Evolutionary conservation across 768 basidiomycete genomes (phyloP), one percentile per base, ranked within the genome.

Genomic region (Suillus lakei): DNA sequence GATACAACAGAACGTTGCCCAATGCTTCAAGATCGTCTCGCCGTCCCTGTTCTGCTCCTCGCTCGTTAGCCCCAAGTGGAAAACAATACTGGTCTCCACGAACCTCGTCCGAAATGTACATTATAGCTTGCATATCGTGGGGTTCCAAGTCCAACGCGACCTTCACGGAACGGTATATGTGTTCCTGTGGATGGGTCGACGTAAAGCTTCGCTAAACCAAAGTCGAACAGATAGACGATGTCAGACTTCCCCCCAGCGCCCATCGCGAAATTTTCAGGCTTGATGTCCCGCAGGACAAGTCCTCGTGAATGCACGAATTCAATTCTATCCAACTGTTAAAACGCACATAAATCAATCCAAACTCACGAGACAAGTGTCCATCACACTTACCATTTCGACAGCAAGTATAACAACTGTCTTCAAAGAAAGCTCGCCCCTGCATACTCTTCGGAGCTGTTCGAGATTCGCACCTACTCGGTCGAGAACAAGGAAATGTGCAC

Each of bases 11-110:
- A 36, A 70, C 56, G 30, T 65, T 63, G 6, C 69, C 69, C 13
- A 73, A 48, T 15, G 71, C 58, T 61, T 74, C 72, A 18, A 75
- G 13, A 48, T 74, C 74, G 18, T 75, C 74, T 9, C 69, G 53
- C 13, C 74, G 69, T 21, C 68, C 64, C 4, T 62, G 66, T 41
- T 73, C 71, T 70, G 41, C n/a, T 28, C 8, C 26, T 38, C 2
- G n/a, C 9, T 13, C 16, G 41, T 51, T 58, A n/a, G 23, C 30
- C 10, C 38, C 3, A 8, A 21, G 30, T 6, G 8, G 6, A 12
- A 26, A 28, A 12, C 16, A 18, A 23, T 4, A 18, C 0, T 46
- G 26, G 50, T 28, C 15, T 15, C 6, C 4, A 65, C 66, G 9
- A 12, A 71, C 70, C 69, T 44, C 60, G 60, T 41, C 65, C 66